A percentile compares a stretch with the other conserved stretches of the same genome.
These are phyloP conservation scores for Urochloa ruziziensis DNA, from an alignment of 176 grass and related monocot genomes.

Conservation along the genomic window DNA sequence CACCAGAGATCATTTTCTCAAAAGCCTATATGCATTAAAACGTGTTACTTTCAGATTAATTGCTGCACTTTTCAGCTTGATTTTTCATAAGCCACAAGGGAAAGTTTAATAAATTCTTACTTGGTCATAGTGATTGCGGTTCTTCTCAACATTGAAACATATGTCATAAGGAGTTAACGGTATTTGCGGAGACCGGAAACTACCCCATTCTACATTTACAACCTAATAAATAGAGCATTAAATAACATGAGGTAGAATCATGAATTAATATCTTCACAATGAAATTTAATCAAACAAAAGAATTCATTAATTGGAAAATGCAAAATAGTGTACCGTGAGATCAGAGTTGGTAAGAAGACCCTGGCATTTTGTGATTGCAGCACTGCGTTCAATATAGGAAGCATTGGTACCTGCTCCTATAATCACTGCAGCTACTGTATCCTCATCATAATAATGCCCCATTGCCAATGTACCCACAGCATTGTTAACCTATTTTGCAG, in stretches of 20 bases:
- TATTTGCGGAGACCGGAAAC: slow-evolving; percentile 78
- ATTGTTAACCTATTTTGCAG: slow-evolving; percentile 77
- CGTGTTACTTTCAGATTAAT: background rate
- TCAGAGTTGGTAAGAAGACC: slow-evolving; percentile 61
- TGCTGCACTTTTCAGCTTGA: background rate
- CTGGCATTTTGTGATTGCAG: slow-evolving; percentile 64
- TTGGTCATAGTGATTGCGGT: slow-evolving; percentile 60
- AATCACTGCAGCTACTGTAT: slow-evolving; percentile 83
- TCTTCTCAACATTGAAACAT: slow-evolving; percentile 47
- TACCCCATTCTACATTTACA: slow-evolving; percentile 97
- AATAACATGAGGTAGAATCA: background rate
- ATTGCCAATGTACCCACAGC: slow-evolving; percentile 84
- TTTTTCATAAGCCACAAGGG: background rate
- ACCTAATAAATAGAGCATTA: slow-evolving; percentile 41
- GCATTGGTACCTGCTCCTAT: slow-evolving; percentile 91
- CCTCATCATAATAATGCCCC: slow-evolving; percentile 84
- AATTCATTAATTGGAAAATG: background rate
- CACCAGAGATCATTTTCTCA: slow-evolving; percentile 91
- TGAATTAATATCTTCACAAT: background rate
- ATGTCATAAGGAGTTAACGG: slow-evolving; percentile 81
- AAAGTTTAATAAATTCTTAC: slow-evolving; percentile 37
- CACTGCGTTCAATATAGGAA: slow-evolving; percentile 76
- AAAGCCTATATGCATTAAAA: slow-evolving; percentile 50
- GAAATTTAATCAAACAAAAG: background rate
- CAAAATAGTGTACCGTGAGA: slow-evolving; percentile 60